Percentiles rank a stretch among this genome's conserved stretches.
Evolutionary conservation across 2,329 filamentous ascomycete species (phyloP).

Genomic region (Cadophora sp.): DNA sequence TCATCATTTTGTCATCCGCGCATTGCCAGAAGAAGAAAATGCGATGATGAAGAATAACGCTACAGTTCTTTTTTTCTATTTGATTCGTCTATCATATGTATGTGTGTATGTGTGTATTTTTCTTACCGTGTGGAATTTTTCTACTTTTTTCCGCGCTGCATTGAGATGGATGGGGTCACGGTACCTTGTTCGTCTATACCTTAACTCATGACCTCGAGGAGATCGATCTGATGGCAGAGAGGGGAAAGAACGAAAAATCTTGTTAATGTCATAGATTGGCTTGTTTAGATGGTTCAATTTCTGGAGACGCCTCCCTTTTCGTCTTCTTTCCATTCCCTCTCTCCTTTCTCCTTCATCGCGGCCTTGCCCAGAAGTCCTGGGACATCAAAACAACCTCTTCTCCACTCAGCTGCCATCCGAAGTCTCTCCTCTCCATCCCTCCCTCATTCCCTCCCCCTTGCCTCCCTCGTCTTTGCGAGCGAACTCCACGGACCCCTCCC

Average conservation of each 20-base stretch:
- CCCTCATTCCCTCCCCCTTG: not conserved
- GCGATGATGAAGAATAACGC: constrained; percentile 24
- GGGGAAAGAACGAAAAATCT: not conserved
- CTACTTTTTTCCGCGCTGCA: not conserved
- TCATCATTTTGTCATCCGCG: constrained; percentile 11
- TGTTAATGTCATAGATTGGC: constrained; percentile 26
- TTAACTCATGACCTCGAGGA: not conserved
- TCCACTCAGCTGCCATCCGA: not conserved
- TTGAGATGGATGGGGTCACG: not conserved
- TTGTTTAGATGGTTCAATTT: constrained; percentile 10
- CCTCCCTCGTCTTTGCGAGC: not conserved
- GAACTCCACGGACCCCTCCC: not conserved
- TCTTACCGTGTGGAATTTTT: not conserved
- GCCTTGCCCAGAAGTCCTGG: not conserved
- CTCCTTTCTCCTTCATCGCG: not conserved
- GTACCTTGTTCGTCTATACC: not conserved
- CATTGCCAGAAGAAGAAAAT: constrained; percentile 21
- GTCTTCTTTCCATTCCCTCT: not conserved
- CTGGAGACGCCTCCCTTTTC: not conserved
- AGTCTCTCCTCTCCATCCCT: not conserved
- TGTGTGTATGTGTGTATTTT: constrained; percentile 3
- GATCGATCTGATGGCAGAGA: not conserved
- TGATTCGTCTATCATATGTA: not conserved
- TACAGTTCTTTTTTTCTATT: constrained; percentile 19
- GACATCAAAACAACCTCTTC: not conserved